phyloP scores from a whole-genome alignment of 1,284 basidiomycete species.

The Leccinum pseudoinsigne region DNA sequence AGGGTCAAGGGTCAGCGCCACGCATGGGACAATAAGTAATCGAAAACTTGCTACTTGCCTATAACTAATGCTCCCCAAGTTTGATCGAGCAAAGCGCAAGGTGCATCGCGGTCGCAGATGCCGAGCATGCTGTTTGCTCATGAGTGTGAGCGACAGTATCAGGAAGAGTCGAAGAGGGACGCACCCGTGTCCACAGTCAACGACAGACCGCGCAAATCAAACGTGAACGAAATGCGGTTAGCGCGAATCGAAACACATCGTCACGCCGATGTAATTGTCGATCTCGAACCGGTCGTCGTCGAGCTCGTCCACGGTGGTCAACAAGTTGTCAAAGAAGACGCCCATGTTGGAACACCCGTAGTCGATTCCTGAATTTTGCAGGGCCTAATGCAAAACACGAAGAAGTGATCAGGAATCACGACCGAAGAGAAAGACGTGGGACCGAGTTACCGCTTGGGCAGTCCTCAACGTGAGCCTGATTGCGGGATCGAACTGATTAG shows the following conservation, averaged over 20 bases:
- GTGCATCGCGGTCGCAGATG: slow-evolving; percentile 42
- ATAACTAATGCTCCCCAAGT: slow-evolving; percentile 48
- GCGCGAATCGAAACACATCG: slow-evolving; percentile 20
- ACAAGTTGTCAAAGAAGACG: slow-evolving; percentile 32
- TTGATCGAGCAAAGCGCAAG: slow-evolving; percentile 45
- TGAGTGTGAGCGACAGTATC: rapidly evolving
- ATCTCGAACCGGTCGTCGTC: slow-evolving; percentile 30
- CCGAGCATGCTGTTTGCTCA: not conserved
- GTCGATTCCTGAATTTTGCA: slow-evolving; percentile 36
- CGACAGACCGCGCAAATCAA: slow-evolving; percentile 49
- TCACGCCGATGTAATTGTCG: slow-evolving; percentile 28
- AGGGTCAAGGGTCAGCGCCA: too few relatives aligned
- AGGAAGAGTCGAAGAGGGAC: slow-evolving; percentile 3
- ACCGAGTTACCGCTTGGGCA: slow-evolving; percentile 25
- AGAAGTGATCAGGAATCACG: not conserved
- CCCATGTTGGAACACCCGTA: slow-evolving; percentile 36
- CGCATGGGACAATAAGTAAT: too few relatives aligned
- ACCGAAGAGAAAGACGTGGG: rapidly evolving
- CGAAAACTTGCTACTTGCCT: slow-evolving; percentile 14
- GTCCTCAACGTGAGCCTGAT: slow-evolving; percentile 25
- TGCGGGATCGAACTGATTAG: slow-evolving; percentile 26
- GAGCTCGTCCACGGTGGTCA: slow-evolving; percentile 29
- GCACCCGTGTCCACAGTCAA: slow-evolving; percentile 47
- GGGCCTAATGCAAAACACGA: slow-evolving; percentile 15
- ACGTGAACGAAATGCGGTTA: slow-evolving; percentile 33